Evolutionary conservation across 768 basidiomycete species (phyloP), one percentile per base, ranked within the genome.

Genomic region (Russula emetica): DNA sequence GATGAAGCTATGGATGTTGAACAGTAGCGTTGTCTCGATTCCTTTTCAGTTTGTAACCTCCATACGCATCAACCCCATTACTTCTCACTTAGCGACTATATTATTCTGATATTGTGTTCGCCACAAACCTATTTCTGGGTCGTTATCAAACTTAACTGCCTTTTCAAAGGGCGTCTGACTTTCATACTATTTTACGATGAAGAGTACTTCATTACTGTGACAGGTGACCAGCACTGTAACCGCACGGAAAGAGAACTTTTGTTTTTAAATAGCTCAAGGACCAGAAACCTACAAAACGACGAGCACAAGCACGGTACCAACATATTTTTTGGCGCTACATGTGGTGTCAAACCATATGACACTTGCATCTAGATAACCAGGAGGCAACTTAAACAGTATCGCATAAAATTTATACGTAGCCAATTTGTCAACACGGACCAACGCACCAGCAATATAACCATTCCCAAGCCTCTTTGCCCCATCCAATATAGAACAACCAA

Each of bases 1-100:
- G 64, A 36, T 26, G 67, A 66, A 47, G 61, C 58, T 0, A 68
- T 68, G 67, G 61, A 66, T 13, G 20, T 68, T 4, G 67, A 67
- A 18, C 22, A 28, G 30, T 52, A 34, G 55, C 34, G 36, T 18
- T 24, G 38, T 18, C 9, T 49, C 28, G 11, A 32, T 55, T 38
- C 24, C 24, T 20, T 30, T 30, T 22, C 26, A 11, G 26, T 24
- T 38, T 24, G 16, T 3, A 24, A 28, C n/a, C 24, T 52, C 20
- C 20, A 32, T 51, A 9, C 28, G 20, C 20, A 60, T 44, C 44
- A 24, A 2, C 38, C 42, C 24, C 42, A 16, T 54, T 34, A 22
- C 42, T 38, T 47, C 9, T 44, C 22, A 26, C 44, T 18, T 54
- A 16, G n/a, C 24, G 4, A 9, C 24, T n/a, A 45, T 38, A 49